Evolutionary conservation across 225 moss, liverwort and hornwort genomes (phyloP).

Genomic region (Neckera pumila): DNA sequence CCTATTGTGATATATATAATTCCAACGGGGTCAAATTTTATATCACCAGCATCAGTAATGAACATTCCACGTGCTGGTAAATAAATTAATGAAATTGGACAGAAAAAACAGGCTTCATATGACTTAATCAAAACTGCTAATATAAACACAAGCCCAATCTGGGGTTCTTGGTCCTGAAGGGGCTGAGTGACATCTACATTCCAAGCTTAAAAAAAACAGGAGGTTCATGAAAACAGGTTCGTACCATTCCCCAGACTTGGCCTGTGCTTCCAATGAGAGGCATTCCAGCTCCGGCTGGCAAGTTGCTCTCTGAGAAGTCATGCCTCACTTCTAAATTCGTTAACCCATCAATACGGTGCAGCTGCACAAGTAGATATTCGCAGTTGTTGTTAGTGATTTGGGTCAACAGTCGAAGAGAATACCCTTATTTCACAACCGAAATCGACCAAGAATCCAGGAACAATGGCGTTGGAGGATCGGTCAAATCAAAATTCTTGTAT

Average conservation of each 20-base stretch:
- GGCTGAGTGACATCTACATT: not conserved
- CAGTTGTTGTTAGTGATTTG: not conserved
- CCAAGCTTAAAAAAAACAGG: not conserved
- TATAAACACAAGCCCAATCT: not conserved
- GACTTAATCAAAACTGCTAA: not conserved
- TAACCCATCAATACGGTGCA: conserved; percentile 85
- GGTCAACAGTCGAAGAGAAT: not conserved
- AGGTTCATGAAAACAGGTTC: not conserved
- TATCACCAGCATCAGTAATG: not conserved
- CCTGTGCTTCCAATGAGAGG: conserved; percentile 83
- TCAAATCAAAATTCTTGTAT: not conserved
- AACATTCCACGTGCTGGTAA: not conserved
- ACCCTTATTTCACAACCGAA: not conserved
- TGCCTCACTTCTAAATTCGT: conserved; percentile 71
- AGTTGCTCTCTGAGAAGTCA: conserved; percentile 47
- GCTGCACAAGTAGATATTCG: conserved; percentile 30
- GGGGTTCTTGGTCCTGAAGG: not conserved
- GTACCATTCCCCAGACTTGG: conserved; percentile 84
- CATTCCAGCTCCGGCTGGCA: conserved; percentile 56
- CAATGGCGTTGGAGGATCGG: not conserved
- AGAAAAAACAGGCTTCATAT: not conserved
- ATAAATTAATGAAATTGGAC: not conserved
- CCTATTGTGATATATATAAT: not conserved
- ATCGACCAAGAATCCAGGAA: not conserved
- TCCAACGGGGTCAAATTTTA: not conserved